phyloP scores from a whole-genome alignment of 371 early-diverging fungal genomes.

The Choanephora cucurbitarum region DNA sequence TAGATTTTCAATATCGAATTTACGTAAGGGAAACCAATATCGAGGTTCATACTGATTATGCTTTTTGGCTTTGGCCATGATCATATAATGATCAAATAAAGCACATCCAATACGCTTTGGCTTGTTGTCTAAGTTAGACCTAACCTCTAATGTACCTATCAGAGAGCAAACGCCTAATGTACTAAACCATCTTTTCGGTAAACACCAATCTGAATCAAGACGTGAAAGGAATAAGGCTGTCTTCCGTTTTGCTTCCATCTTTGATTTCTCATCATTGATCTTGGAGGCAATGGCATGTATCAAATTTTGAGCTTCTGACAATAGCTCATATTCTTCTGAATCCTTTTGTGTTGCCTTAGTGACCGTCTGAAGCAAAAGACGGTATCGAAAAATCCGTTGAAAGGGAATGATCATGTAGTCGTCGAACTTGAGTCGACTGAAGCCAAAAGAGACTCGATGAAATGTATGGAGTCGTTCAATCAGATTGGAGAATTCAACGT shows the following conservation, averaged over 20 bases:
- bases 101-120: conserved; percentile 49
- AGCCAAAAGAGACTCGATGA: conserved; percentile 23
- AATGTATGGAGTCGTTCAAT: conserved; percentile 30
- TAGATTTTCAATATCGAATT: conserved; percentile 44
- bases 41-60: conserved; percentile 50
- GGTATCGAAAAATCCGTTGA: conserved; percentile 48
- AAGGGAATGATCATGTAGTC: conserved; percentile 53
- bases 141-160: conserved; percentile 48
- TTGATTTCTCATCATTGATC: conserved; percentile 36
- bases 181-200: conserved; percentile 39
- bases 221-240: conserved; percentile 41
- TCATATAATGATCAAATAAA: conserved; percentile 55
- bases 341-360: conserved; percentile 36
- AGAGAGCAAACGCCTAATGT: conserved; percentile 39
- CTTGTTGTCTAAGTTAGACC: conserved; percentile 21
- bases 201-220: conserved; percentile 41
- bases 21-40: conserved; percentile 59
- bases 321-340: conserved; percentile 26
- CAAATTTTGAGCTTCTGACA: conserved; percentile 31
- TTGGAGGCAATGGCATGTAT: conserved; percentile 35
- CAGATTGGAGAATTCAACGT: conserved; percentile 22
- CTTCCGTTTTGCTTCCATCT: conserved; percentile 37
- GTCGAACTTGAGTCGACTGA: conserved; percentile 35
- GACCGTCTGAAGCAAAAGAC: conserved; percentile 39
- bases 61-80: conserved; percentile 56